Evolutionary conservation across 768 basidiomycete species (phyloP).

Genomic region (Russula sp.): DNA sequence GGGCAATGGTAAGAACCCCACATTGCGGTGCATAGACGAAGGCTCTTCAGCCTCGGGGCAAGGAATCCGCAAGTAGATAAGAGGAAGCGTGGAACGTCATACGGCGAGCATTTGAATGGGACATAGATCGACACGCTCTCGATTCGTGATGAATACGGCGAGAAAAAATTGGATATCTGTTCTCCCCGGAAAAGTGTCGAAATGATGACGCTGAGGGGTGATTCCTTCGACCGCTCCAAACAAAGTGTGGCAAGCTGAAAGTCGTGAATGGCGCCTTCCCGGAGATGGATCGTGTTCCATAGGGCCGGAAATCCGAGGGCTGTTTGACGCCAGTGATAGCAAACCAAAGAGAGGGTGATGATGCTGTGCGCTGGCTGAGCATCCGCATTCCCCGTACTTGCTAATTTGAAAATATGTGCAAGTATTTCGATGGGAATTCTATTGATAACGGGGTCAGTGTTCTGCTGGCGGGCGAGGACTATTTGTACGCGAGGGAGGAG

Average conservation of each 20-base stretch:
- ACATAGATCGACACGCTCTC: conserved; percentile 16
- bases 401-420: conserved; percentile 17
- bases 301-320: conserved; percentile 19
- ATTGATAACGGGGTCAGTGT: conserved; percentile 11
- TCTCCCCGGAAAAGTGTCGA: conserved; percentile 20
- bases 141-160: conserved; percentile 18
- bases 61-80: conserved; percentile 18
- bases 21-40: conserved; percentile 22
- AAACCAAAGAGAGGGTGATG: conserved; percentile 20
- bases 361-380: conserved; percentile 13
- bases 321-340: conserved; percentile 21
- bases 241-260: conserved; percentile 21
- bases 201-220: conserved; percentile 17
- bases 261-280: conserved; percentile 20
- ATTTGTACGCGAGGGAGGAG: conserved; percentile 20
- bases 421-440: conserved; percentile 19
- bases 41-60: conserved; percentile 16
- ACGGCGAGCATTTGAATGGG: conserved; percentile 18
- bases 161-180: conserved; percentile 21
- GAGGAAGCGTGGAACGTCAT: conserved; percentile 18
- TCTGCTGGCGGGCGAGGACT: conserved; percentile 16
- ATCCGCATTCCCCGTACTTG: conserved; percentile 7
- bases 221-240: conserved; percentile 19
- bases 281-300: conserved; percentile 22
- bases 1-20: conserved; percentile 18